Evolutionary conservation across 371 early-diverging fungal genomes (phyloP).

Genomic region (Apophysomyces sp.): DNA sequence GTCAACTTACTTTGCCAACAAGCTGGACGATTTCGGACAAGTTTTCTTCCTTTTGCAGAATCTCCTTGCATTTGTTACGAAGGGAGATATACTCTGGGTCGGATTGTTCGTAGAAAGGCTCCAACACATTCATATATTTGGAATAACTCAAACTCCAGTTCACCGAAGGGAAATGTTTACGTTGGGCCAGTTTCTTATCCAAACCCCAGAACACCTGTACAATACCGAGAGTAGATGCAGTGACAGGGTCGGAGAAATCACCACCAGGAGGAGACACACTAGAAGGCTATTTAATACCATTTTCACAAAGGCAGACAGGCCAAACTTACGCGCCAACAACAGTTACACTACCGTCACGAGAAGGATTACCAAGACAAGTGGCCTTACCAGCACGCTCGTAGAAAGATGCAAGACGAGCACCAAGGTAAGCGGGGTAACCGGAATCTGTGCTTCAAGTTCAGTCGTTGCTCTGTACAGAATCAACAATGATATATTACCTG

Average conservation of each 20-base stretch:
- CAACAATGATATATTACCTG: slow-evolving; percentile 50
- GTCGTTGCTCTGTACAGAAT: not conserved
- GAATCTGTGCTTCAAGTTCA: slow-evolving; percentile 64
- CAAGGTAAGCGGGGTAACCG: slow-evolving; percentile 99
- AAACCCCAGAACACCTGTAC: slow-evolving; percentile 99
- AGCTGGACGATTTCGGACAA: slow-evolving; percentile 99
- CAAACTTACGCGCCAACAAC: slow-evolving; percentile 95
- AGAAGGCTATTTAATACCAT: not conserved
- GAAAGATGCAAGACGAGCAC: slow-evolving; percentile 99
- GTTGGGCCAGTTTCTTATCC: slow-evolving; percentile 99
- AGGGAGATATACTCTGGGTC: slow-evolving; percentile 94
- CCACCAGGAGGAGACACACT: slow-evolving; percentile 99
- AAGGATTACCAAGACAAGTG: slow-evolving; percentile 95
- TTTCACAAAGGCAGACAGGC: not conserved
- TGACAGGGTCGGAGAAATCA: slow-evolving; percentile 99
- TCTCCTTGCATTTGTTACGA: slow-evolving; percentile 96
- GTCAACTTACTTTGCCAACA: slow-evolving; percentile 87
- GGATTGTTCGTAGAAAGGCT: slow-evolving; percentile 93
- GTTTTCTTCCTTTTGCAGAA: slow-evolving; percentile 99
- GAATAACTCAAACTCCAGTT: slow-evolving; percentile 99
- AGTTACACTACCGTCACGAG: slow-evolving; percentile 95
- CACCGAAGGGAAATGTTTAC: slow-evolving; percentile 99
- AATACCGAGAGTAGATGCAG: slow-evolving; percentile 98
- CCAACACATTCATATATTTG: slow-evolving; percentile 98
- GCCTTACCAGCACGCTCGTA: slow-evolving; percentile 99